Evolutionary conservation across 75 land plant genomes (phyloP).

Genomic region (Pinus albicaulis): DNA sequence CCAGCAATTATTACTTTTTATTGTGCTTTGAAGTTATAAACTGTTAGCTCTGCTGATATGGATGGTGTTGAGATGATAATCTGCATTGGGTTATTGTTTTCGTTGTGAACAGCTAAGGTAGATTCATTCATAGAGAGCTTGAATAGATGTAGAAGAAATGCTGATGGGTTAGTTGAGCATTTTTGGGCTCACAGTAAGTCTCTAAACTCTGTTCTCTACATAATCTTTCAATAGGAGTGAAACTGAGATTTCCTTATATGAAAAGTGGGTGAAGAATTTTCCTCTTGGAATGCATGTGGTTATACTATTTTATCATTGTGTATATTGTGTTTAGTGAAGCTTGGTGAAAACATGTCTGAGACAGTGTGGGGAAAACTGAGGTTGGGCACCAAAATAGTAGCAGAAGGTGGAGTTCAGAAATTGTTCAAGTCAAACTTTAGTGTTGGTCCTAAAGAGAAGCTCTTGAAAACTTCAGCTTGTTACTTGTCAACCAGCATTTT

Average conservation of each 20-base stretch:
- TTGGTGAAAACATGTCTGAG: slow-evolving; percentile 46
- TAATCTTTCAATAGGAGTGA: neutral
- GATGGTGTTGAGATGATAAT: neutral
- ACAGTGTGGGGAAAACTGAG: slow-evolving; percentile 62
- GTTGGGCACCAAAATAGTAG: slow-evolving; percentile 47
- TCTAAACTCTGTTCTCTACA: neutral
- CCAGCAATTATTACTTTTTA: neutral
- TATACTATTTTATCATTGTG: neutral
- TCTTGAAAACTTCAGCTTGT: slow-evolving; percentile 59
- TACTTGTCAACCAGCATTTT: slow-evolving; percentile 59
- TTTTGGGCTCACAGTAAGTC: slow-evolving; percentile 9
- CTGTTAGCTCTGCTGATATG: neutral
- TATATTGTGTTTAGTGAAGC: slow-evolving; percentile 20
- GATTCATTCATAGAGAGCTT: neutral
- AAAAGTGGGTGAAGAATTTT: neutral
- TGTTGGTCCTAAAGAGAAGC: slow-evolving; percentile 31
- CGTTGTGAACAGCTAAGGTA: neutral
- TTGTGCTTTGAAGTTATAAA: neutral
- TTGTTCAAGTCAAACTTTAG: slow-evolving; percentile 41
- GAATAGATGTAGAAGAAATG: neutral
- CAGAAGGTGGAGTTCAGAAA: slow-evolving; percentile 49
- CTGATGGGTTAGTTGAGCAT: neutral
- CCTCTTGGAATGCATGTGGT: slow-evolving; percentile 11
- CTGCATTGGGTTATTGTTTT: neutral
- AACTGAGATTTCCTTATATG: neutral